Evolutionary conservation across 805 yeast genomes (phyloP), one percentile per base, ranked within the genome.

Genomic region (Blastobotrys attinorum): DNA sequence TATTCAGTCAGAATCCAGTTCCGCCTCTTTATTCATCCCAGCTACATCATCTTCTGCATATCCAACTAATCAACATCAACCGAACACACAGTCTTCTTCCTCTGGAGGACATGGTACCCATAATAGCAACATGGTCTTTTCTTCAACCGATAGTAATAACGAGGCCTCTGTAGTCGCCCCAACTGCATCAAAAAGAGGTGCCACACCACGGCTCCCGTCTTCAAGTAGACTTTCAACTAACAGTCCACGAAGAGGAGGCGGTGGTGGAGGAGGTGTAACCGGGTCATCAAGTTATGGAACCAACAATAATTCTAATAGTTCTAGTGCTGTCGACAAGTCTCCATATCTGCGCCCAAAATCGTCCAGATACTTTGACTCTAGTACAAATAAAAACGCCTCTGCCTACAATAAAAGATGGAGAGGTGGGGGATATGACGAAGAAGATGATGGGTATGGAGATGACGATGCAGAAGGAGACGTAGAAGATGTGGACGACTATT

Each of bases 381-480:
- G n/a, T n/a, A n/a, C n/a, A n/a, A n/a, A n/a, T n/a, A n/a, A n/a
- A n/a, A n/a, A n/a, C n/a, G n/a, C n/a, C n/a, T n/a, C n/a, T n/a
- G n/a, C n/a, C n/a, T n/a, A n/a, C n/a, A 42, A 41, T 22, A 31
- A 18, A 15, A 37, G 48, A n/a, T 43, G 49, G 47, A 31, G 49
- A 22, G 44, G 44, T 40, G 40, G 37, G 34, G 73, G 68, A 43
- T 67, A 62, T 35, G 63, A 67, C 32, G 49, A 47, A 33, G 69
- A 63, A 40, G 63, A 66, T 33, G 72, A 70, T 39, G 73, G 66
- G 22, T 66, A 62, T 31, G 62, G 58, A 36, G 67, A 60, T 36
- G 53, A 57, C 37, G 70, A 61, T 21, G 60, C 70, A 35, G 81
- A 75, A 44, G 81, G 73, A 48, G 81, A 76, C 41, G 47, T 51